phyloP scores from a whole-genome alignment of 208 protist species.

The Trypanosoma scelopori region DNA sequence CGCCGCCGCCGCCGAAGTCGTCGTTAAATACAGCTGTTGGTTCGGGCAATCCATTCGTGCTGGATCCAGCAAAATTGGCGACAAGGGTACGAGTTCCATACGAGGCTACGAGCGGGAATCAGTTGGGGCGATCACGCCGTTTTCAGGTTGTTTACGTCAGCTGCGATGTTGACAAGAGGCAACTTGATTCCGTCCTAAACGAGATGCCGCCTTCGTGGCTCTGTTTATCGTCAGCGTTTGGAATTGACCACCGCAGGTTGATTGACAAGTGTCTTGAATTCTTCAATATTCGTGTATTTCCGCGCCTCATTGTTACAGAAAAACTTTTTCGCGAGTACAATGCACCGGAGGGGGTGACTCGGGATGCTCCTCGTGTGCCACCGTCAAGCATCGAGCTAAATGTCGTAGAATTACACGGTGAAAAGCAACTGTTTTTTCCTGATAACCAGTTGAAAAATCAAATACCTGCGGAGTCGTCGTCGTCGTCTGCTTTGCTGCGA shows the following conservation, averaged over 20 bases:
- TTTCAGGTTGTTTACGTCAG: slow-evolving; percentile 70
- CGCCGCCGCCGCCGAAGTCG: neutral
- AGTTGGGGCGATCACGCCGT: too few relatives aligned
- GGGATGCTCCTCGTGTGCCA: neutral
- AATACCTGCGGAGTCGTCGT: neutral
- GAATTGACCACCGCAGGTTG: neutral
- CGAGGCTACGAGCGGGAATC: neutral
- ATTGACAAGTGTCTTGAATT: slow-evolving; percentile 18
- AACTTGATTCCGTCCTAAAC: slow-evolving; percentile 30
- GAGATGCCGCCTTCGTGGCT: slow-evolving; percentile 53
- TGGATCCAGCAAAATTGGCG: neutral
- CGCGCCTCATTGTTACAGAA: slow-evolving; percentile 54
- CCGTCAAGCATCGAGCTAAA: neutral
- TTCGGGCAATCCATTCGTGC: neutral
- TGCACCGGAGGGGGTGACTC: neutral
- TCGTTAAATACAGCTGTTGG: neutral
- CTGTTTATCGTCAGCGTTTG: slow-evolving; percentile 34
- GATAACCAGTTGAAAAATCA: neutral
- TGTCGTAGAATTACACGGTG: slow-evolving; percentile 10
- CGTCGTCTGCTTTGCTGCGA: neutral
- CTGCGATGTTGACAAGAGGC: slow-evolving; percentile 41
- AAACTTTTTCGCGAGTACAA: slow-evolving; percentile 11
- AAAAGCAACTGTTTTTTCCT: slow-evolving; percentile 2
- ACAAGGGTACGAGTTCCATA: neutral
- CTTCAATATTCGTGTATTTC: slow-evolving; percentile 57